These are phyloP conservation scores for Neurospora sp. DNA, from an alignment of 495 filamentous ascomycete species.

Conservation along the genomic window DNA sequence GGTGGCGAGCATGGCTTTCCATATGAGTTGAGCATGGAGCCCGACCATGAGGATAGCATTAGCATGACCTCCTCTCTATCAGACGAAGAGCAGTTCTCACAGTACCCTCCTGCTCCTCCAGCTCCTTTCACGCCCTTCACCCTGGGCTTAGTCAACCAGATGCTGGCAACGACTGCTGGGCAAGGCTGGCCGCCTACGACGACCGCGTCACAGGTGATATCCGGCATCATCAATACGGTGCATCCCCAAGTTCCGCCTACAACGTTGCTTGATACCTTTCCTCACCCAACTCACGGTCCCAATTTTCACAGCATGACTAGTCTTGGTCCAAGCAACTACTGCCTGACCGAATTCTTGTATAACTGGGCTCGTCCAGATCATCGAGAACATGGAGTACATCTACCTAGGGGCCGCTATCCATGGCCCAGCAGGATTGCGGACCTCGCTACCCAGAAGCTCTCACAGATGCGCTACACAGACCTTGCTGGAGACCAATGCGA, in stretches of 20 bases:
- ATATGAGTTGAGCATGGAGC: background rate
- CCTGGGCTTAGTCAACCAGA: background rate
- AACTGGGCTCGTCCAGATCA: constrained; percentile 21
- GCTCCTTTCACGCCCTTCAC: background rate
- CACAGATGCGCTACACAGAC: constrained; percentile 31
- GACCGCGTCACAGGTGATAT: background rate
- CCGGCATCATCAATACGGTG: background rate
- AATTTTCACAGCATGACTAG: constrained; percentile 6
- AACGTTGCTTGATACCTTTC: background rate
- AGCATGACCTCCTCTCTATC: background rate
- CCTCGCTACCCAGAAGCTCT: constrained; percentile 4
- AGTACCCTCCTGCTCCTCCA: background rate
- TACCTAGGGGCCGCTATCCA: constrained; percentile 6
- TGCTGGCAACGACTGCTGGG: background rate
- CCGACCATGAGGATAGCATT: background rate
- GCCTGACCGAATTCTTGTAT: constrained; percentile 20
- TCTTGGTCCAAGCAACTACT: constrained; percentile 18
- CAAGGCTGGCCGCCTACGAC: background rate
- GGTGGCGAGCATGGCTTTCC: background rate
- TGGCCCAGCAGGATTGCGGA: constrained; percentile 15
- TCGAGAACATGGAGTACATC: background rate
- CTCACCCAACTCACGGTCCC: background rate
- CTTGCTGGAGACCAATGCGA: constrained; percentile 54
- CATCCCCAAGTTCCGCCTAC: background rate
- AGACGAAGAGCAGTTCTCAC: background rate